Base-by-base conservation (phyloP, 2,329 filamentous ascomycete genomes). In the Penicillium sp. region DNA sequence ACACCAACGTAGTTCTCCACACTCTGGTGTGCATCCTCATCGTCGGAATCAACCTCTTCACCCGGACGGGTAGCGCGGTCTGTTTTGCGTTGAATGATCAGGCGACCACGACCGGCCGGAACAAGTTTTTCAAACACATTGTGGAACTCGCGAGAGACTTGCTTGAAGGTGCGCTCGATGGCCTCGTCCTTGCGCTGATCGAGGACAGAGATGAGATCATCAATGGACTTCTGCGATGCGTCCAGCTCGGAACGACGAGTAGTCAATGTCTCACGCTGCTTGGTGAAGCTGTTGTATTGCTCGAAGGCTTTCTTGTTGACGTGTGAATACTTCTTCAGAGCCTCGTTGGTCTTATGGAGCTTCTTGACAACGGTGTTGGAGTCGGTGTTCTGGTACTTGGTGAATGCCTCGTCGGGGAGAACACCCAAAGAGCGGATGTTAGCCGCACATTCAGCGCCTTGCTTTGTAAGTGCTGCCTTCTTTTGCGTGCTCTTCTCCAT, bases 221-320 rank as follows among this genome's bases (percentile, higher is more conserved):
- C 88, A 64, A 99, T 99, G 1, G 90, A 93, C 34, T 81, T 82
- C 63, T 96, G 91, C 3, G 90, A 93, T 13, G 86, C 87, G 65
- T 96, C 91, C 10, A 99, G 85, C 71, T 97, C 94, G 64, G 88
- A 84, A 46, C 93, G 86, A 62, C 94, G 88, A 67, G 89, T 88
- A 46, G 89, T 89, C 16, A 99, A 81, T 21, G 88, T 88, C 58
- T 96, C 92, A 53, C 95, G 88, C 74, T 97, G 91, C 47, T 87
- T 89, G 7, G 93, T 97, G 72, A 97, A 99, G 76, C 88, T 96
- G 77, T 93, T 95, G 79, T 97, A 99, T 73, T 99, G 94, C 75
- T 99, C 95, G 70, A 97, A 96, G 0, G 94, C 94, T 77, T 99
- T 97, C 78, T 97, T 99, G 83, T 99, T 99, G 77, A 99, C 92